Evolutionary conservation across 1,284 basidiomycete species (phyloP).

Genomic region (Trametes polyzona): DNA sequence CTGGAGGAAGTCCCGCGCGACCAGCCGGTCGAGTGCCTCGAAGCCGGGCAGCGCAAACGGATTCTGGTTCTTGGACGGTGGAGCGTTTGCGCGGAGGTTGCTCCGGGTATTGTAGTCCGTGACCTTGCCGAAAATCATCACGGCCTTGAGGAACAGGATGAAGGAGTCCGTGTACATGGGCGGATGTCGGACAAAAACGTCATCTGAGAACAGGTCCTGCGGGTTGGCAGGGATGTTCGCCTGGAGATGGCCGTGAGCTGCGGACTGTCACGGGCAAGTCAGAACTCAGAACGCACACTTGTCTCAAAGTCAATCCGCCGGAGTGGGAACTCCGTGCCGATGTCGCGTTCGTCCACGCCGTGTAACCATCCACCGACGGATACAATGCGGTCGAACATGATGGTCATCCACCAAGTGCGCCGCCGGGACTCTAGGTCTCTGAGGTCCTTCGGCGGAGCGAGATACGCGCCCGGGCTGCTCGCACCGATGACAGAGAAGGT

Average conservation of each 20-base stretch:
- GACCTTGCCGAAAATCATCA: constrained; percentile 81
- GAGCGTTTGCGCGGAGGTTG: constrained; percentile 60
- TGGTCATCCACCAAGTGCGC: constrained; percentile 87
- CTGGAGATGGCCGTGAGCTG: constrained; percentile 10
- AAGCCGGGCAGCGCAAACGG: constrained; percentile 70
- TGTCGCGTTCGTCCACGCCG: constrained; percentile 76
- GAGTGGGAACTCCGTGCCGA: constrained; percentile 80
- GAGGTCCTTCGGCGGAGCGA: constrained; percentile 75
- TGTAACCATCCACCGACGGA: constrained; percentile 90
- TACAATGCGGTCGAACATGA: constrained; percentile 81
- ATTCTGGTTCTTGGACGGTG: constrained; percentile 67
- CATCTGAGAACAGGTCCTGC: constrained; percentile 63
- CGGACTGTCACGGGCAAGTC: background rate
- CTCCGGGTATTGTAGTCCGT: constrained; percentile 81
- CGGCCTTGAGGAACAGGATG: constrained; percentile 74
- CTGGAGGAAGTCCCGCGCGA: constrained; percentile 66
- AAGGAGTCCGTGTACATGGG: constrained; percentile 80
- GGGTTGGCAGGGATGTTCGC: constrained; percentile 64
- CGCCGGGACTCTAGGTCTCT: constrained; percentile 76
- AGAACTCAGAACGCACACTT: constrained; percentile 56
- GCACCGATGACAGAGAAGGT: constrained; percentile 67
- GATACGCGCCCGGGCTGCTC: constrained; percentile 72
- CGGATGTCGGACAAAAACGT: constrained; percentile 70
- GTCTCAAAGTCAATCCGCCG: constrained; percentile 73
- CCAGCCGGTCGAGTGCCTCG: constrained; percentile 66